Evolutionary conservation across 2,329 filamentous ascomycete species (phyloP).

Genomic region (Epicoccum nigrum): DNA sequence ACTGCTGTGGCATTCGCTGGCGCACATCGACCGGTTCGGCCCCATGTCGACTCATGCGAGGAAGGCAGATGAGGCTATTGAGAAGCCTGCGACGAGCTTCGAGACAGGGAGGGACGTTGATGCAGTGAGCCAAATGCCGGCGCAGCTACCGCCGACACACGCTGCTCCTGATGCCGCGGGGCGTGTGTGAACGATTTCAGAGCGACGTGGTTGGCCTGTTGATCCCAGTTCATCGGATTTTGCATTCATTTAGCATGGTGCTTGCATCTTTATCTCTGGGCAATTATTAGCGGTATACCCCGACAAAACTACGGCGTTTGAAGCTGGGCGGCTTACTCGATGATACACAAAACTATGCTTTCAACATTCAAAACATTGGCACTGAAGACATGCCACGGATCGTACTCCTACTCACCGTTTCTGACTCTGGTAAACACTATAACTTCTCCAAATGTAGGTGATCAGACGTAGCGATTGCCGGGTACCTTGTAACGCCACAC

Average conservation of each 20-base stretch:
- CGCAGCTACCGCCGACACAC: background rate
- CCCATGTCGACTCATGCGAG: slow-evolving; percentile 49
- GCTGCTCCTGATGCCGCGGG: background rate
- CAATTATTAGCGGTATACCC: slow-evolving; percentile 14
- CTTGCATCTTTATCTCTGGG: slow-evolving; percentile 1
- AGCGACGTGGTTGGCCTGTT: background rate
- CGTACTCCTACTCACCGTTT: no score
- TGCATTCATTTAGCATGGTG: background rate
- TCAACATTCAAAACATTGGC: no score
- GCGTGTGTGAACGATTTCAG: background rate
- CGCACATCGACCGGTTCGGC: slow-evolving; percentile 48
- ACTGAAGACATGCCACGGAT: no score
- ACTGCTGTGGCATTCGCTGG: slow-evolving; percentile 48
- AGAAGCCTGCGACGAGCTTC: slow-evolving; percentile 6
- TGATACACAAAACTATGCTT: background rate
- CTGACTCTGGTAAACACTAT: no score
- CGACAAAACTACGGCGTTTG: slow-evolving; percentile 6
- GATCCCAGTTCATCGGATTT: background rate
- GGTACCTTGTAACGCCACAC: no score
- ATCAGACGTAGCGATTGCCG: no score
- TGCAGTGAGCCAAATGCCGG: background rate
- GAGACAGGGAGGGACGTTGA: background rate
- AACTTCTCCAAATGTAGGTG: no score
- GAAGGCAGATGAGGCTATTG: slow-evolving; percentile 16
- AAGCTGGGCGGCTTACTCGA: background rate